These are phyloP conservation scores for Stachybotrys echinatus DNA, from an alignment of 2,329 filamentous ascomycete species.

Conservation along the genomic window DNA sequence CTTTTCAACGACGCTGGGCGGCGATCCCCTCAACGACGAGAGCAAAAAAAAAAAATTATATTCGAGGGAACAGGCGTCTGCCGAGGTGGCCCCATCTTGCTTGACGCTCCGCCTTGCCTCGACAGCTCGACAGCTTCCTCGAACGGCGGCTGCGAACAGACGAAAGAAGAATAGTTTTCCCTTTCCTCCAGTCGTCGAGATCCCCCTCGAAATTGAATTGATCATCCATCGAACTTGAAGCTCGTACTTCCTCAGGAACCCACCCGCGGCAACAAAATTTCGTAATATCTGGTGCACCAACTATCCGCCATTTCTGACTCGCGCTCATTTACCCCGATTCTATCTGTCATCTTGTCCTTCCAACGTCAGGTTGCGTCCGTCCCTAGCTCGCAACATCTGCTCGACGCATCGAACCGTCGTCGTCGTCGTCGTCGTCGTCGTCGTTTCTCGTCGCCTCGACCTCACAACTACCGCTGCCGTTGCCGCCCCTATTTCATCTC, in stretches of 20 bases:
- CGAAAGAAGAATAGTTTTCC: background rate
- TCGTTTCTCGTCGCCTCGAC: no score
- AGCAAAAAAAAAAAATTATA: background rate
- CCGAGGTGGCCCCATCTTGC: background rate
- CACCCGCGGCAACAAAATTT: background rate
- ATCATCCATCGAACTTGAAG: background rate
- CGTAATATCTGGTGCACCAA: no score
- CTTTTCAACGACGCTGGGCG: slow-evolving; percentile 11
- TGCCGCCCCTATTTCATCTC: slow-evolving; percentile 16
- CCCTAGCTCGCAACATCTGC: slow-evolving; percentile 4
- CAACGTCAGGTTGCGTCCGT: background rate
- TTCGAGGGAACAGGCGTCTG: background rate
- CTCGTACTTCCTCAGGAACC: background rate
- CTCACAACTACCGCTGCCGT: slow-evolving; percentile 20
- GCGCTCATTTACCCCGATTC: background rate
- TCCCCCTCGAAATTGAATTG: no score
- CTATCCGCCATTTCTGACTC: background rate
- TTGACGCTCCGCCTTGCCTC: background rate
- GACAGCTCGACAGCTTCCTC: background rate
- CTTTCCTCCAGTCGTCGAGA: background rate
- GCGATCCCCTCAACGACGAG: background rate
- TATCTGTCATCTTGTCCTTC: background rate
- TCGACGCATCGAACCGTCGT: slow-evolving; percentile 1
- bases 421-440: slow-evolving; percentile 9
- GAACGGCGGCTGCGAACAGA: background rate